These are phyloP conservation scores for Aspergillus baeticus DNA, from an alignment of 495 filamentous ascomycete species.

Conservation along the genomic window DNA sequence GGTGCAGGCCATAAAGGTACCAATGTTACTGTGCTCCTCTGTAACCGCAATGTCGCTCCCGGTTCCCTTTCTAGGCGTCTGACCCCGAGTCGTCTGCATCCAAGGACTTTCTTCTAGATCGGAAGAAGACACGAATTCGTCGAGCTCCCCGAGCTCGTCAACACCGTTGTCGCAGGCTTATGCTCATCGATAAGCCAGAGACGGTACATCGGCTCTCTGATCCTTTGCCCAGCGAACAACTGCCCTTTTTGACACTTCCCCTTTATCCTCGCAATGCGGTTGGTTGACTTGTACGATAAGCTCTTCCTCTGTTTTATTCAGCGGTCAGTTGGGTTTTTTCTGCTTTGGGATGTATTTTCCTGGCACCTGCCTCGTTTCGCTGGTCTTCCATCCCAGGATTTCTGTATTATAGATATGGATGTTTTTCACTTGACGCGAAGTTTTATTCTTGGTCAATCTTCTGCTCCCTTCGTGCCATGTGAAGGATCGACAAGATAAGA, in stretches of 20 bases:
- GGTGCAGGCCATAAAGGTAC: background rate
- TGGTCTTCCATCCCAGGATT: background rate
- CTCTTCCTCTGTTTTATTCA: background rate
- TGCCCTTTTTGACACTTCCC: conserved; percentile 9
- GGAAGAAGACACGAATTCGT: background rate
- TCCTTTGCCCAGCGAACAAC: conserved; percentile 14
- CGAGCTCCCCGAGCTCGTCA: background rate
- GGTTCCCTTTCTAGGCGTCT: background rate
- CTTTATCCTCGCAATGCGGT: conserved; percentile 14
- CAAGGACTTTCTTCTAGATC: too few species aligned
- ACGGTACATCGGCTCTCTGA: conserved; percentile 1
- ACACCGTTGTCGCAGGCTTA: background rate
- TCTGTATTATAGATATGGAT: background rate
- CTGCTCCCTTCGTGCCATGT: too few species aligned
- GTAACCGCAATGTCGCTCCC: background rate
- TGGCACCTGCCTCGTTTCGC: background rate
- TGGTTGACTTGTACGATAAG: conserved; percentile 12
- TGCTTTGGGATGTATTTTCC: conserved; percentile 14
- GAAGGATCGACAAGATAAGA: too few species aligned
- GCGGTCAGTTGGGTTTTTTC: background rate
- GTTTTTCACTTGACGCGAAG: too few species aligned
- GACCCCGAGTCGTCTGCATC: background rate
- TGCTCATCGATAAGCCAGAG: background rate
- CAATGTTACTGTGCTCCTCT: background rate
- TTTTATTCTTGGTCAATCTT: too few species aligned